Conservation (phyloP, 2,329 filamentous ascomycete species). For the Trichoderma atroviride region DNA sequence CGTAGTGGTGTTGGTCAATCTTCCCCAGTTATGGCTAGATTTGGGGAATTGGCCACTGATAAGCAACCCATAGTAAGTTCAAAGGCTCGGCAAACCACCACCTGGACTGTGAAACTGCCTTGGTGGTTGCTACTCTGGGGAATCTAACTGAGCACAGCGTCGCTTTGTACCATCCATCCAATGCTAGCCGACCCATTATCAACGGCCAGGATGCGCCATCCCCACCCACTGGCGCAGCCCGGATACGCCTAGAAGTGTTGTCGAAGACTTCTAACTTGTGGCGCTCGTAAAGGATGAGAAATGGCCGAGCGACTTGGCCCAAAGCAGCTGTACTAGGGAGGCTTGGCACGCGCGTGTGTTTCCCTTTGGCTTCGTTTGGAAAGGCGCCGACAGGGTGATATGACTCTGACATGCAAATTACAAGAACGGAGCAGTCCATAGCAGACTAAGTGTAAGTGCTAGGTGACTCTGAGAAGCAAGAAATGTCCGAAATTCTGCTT, state of each 20-base stretch:
- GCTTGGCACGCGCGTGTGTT: not conserved
- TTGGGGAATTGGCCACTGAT: not conserved
- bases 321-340: slow-evolving; percentile 14
- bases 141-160: not conserved
- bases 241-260: slow-evolving; percentile 21
- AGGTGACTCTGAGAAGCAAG: not conserved
- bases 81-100: slow-evolving; percentile 14
- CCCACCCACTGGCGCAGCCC: slow-evolving; percentile 14
- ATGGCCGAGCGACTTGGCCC: slow-evolving; percentile 17
- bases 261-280: slow-evolving; percentile 20
- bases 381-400: not conserved
- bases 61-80: not conserved
- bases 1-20: not conserved
- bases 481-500: not conserved
- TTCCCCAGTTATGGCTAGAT: not conserved
- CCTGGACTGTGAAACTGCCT: not conserved
- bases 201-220: not conserved
- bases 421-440: not conserved
- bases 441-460: not conserved
- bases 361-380: not conserved
- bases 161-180: not conserved
- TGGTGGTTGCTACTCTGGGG: not conserved
- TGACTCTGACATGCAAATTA: slow-evolving; percentile 4
- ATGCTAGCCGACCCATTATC: not conserved
- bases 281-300: slow-evolving; percentile 17